These are phyloP conservation scores for Sonneratia alba DNA, from an alignment of 345 rosid genomes.

Conservation along the genomic window DNA sequence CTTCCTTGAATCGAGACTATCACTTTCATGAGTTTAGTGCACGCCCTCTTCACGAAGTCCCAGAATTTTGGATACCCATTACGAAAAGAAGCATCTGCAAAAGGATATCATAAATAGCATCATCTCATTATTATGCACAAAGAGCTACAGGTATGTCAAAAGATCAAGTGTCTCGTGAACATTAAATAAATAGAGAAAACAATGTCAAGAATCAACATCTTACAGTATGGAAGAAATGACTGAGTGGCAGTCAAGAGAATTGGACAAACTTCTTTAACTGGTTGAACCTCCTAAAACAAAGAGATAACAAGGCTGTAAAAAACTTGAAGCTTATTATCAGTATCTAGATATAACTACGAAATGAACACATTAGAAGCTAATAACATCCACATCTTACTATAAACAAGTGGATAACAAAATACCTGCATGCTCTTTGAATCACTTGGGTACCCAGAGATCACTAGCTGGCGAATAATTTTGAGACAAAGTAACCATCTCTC, in stretches of 20 bases:
- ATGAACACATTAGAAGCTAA: not conserved
- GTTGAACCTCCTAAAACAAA: constrained; percentile 58
- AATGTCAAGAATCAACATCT: constrained; percentile 20
- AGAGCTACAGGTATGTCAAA: not conserved
- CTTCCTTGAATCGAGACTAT: constrained; percentile 69
- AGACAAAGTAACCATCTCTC: constrained; percentile 94
- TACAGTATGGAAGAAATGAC: constrained; percentile 82
- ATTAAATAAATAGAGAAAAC: no score
- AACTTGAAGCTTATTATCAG: not conserved
- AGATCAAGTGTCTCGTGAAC: not conserved
- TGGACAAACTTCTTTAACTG: constrained; percentile 89
- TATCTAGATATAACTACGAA: not conserved
- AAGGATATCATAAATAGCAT: constrained; percentile 3
- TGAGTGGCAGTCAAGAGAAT: constrained; percentile 65
- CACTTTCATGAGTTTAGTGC: constrained; percentile 90
- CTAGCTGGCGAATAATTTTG: constrained; percentile 74
- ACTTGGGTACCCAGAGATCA: constrained; percentile 81
- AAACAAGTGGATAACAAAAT: not conserved
- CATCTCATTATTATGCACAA: not conserved
- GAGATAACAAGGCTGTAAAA: constrained; percentile 11
- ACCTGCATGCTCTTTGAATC: constrained; percentile 85
- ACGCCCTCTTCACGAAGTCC: constrained; percentile 76
- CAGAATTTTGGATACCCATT: constrained; percentile 51
- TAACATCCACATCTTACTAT: not conserved
- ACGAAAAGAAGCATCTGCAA: constrained; percentile 72